phyloP scores from a whole-genome alignment of 2,329 filamentous ascomycete genomes.

The Arachnomyces sp. region DNA sequence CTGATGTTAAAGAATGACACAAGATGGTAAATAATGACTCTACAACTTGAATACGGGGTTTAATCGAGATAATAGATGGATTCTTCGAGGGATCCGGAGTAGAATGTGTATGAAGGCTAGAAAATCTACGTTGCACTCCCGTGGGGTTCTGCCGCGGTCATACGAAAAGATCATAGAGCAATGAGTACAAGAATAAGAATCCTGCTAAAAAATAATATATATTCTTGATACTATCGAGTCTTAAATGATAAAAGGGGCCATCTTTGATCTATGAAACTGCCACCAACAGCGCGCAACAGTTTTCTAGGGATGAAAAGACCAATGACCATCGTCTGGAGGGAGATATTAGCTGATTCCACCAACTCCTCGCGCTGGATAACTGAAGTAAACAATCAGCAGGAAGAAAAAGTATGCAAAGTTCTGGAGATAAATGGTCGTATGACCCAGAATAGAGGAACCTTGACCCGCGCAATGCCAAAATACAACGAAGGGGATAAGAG shows the following conservation, averaged over 20 bases:
- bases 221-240: background rate
- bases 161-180: too few species aligned
- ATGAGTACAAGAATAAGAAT: constrained; percentile 8
- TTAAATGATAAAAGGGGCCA: background rate
- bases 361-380: background rate
- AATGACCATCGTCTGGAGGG: too few species aligned
- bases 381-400: constrained; percentile 20
- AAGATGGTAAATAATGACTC: too few species aligned
- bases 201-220: constrained; percentile 10
- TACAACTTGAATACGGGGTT: too few species aligned
- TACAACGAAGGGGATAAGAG: constrained; percentile 5
- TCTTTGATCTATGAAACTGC: background rate
- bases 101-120: background rate
- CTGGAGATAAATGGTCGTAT: background rate
- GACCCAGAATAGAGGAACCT: constrained; percentile 6
- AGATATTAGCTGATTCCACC: too few species aligned
- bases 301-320: constrained; percentile 24
- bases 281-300: constrained; percentile 19
- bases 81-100: background rate
- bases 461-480: background rate
- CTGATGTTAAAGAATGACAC: too few species aligned
- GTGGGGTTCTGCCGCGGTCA: too few species aligned
- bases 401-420: too few species aligned
- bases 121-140: background rate
- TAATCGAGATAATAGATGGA: background rate